Percentiles rank a stretch among this genome's conserved stretches.
Evolutionary conservation across 345 rosid genomes (phyloP).

Genomic region (Citrus cavaleriei): DNA sequence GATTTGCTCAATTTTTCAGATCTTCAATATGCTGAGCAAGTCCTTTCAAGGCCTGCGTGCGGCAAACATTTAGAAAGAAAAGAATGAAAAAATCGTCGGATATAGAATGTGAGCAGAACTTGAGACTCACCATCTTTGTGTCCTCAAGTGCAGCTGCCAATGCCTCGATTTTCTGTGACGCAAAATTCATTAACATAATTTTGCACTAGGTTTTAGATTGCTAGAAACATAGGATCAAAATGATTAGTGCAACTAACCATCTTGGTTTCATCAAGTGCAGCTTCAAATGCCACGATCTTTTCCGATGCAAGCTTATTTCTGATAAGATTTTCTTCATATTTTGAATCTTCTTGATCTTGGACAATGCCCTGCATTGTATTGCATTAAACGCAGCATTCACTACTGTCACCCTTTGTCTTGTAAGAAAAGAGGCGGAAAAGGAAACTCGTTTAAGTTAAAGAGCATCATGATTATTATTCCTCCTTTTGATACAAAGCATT

Average conservation of each 20-base stretch:
- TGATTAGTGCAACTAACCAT: conserved; percentile 20
- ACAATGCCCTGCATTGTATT: conserved; percentile 15
- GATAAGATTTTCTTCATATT: background rate
- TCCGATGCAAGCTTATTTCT: conserved; percentile 5
- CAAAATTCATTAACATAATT: background rate
- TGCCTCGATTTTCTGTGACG: conserved; percentile 35
- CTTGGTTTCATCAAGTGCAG: conserved; percentile 25
- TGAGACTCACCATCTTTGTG: conserved; percentile 34
- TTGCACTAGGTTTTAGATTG: background rate
- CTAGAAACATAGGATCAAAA: background rate
- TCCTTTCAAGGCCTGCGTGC: conserved; percentile 33
- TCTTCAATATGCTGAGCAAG: conserved; percentile 30
- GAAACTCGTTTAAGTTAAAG: background rate
- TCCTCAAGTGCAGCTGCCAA: conserved; percentile 38
- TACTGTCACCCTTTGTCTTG: no score
- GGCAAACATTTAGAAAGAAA: background rate
- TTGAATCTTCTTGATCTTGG: conserved; percentile 12
- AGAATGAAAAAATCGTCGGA: background rate
- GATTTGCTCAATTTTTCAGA: conserved; percentile 11
- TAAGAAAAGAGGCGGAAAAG: background rate
- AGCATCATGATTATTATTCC: background rate
- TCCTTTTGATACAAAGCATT: background rate
- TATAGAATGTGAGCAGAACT: background rate
- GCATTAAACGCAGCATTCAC: no score
- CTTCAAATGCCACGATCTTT: conserved; percentile 27